Evolutionary conservation across 805 yeast genomes (phyloP), one percentile per base, ranked within the genome.

Genomic region (Groenewaldozyma salmanticensis): DNA sequence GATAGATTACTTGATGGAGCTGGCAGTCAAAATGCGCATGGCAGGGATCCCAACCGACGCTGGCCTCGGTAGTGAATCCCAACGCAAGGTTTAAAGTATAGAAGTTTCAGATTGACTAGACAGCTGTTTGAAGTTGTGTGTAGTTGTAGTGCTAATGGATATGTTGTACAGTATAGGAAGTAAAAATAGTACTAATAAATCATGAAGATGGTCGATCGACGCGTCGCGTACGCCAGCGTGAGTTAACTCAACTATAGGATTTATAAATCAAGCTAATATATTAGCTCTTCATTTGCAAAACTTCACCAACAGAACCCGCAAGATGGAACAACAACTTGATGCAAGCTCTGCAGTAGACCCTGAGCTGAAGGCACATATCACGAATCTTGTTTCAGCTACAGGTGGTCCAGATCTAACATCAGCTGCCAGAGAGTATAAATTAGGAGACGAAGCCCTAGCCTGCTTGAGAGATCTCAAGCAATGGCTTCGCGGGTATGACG

Each of bases 401-500:
- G 98, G 98, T 40, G 97, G 96, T 1, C 73, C 79, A 1, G 96
- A 88, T 60, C 74, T 79, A 37, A 61, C 79, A 1, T 44, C 46
- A 4, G 65, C 79, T 0, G 58, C 62, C 3, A 47, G 71, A 0
- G 76, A 77, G 0, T 92, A 92, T 54, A 75, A 74, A 45, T 69
- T 88, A 2, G 97, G 97, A 7, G 86, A 81, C 44, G 96, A 90
- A 54, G 94, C 94, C 22, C 50, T 72, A 22, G 87, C 87, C 0
- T 86, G 96, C 61, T 62, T 92, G 24, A 80, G 82, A 51, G 98
- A 92, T 61, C 61, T 92, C 46, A 86, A 85, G 57, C 70, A 82
- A 51, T 90, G 97, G 96, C 72, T 92, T 40, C 77, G 76, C 49
- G 68, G 81, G 1, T 88, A 84, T 35, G 97, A 90, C 59, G 92